Base-by-base conservation (phyloP, 1,284 basidiomycete genomes). In the Cryptococcus hybrid region DNA sequence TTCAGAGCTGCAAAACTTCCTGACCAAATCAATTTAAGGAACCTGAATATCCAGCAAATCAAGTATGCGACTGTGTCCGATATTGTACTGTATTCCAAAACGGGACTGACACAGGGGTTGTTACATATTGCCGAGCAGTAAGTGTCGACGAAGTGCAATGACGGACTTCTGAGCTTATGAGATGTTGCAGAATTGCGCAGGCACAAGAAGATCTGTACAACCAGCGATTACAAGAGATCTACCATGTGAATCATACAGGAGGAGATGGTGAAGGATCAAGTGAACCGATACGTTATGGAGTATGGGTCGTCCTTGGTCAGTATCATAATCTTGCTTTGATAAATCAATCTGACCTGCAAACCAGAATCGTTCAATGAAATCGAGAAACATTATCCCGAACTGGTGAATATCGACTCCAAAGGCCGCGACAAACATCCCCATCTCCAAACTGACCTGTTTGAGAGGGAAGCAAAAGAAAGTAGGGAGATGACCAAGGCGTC, bases 31-130 rank as follows among this genome's bases (percentile, higher is more conserved):
- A 78, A 77, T 58, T 57, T 78, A 39, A 65, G 77, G 18, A 78
- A 78, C 56, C 64, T 78, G 3, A 70, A 76, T 60, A 77, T 70
- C 67, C 82, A 76, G 71, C 78, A 81, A 80, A 83, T 84, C 67
- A 91, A 94, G 66, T 93, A 92, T 70, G 87, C 90, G 0, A 89
- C 89, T 1, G 82, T 96, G 43, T 92, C 89, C 50, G 92, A 96
- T 73, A 85, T 96, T 60, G 85, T 94, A 60, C 80, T 95, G 49
- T 95, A 94, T 77, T 88, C 88, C n/a, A 82, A 82, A 68, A 73
- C 84, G 40, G 79, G 75, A 1, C 62, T 70, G 4, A 63, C 64
- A 7, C 59, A 66, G 9, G 75, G 72, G 3, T 60, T 82, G 47
- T 69, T 84, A 11, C 69, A 82, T 12, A 81, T 84, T 12, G 85